Evolutionary conservation across 108 stramenopile genomes (phyloP).

Genomic region (Pseudonitzschia multistriata): DNA sequence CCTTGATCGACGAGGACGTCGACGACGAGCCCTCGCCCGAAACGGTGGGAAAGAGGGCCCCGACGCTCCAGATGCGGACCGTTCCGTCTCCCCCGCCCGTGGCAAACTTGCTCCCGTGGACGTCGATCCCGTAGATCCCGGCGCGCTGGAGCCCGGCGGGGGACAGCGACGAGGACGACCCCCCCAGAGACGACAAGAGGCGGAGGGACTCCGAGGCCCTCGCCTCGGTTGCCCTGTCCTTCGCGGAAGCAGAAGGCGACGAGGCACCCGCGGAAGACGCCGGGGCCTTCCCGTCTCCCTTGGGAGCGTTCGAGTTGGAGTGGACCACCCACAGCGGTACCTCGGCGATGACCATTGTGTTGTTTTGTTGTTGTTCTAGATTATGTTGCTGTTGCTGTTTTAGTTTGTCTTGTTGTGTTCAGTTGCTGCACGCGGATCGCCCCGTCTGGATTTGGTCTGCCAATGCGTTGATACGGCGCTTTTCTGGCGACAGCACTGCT

Average conservation of each 20-base stretch:
- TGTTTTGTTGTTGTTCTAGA: not conserved
- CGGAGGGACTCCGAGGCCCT: slow-evolving; percentile 51
- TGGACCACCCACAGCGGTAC: slow-evolving; percentile 70
- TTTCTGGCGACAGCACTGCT: no score
- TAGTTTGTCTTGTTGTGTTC: no score
- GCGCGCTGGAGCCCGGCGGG: slow-evolving; percentile 24
- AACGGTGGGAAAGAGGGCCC: slow-evolving; percentile 56
- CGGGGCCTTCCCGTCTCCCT: not conserved
- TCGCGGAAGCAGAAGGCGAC: not conserved
- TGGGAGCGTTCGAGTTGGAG: slow-evolving; percentile 24
- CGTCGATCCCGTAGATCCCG: slow-evolving; percentile 75
- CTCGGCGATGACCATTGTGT: slow-evolving; percentile 71
- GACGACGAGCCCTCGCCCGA: no score
- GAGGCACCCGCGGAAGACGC: no score
- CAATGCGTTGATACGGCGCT: no score
- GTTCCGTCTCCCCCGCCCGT: slow-evolving; percentile 84
- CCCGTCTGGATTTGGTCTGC: no score
- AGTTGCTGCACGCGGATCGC: no score
- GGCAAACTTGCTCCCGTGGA: slow-evolving; percentile 73
- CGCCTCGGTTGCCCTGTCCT: not conserved
- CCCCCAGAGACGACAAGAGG: slow-evolving; percentile 27
- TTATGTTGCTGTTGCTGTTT: no score
- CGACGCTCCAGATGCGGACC: slow-evolving; percentile 75
- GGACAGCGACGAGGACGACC: no score
- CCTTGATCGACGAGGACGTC: no score